Base-by-base conservation (phyloP, 768 basidiomycete species). In the Rhodotorula diobovata region DNA sequence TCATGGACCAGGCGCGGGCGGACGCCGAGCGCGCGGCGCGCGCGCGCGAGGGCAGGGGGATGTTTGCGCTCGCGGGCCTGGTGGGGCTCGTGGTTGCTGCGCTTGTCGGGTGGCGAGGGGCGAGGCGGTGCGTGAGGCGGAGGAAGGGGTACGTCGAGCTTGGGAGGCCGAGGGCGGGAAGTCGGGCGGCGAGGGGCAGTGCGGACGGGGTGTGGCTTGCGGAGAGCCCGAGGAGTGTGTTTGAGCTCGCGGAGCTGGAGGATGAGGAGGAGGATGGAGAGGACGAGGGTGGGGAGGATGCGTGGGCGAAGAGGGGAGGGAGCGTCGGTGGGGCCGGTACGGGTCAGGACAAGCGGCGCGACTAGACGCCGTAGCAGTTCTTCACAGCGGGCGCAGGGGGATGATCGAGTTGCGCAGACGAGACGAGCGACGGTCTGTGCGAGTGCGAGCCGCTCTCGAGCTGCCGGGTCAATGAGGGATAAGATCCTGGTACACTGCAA, bases 121-220 rank as follows among this genome's bases (percentile, higher is more conserved):
- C 28, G 23, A 20, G 25, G 20, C 25, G 68, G 39, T 58, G 51
- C n/a, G 12, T 9, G 23, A 4, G 32, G 0, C 50, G 39, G 2
- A 14, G 63, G 39, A 34, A 28, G 10, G 68, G 63, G 35, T 69
- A 69, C 32, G 37, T 35, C 39, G 68, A 69, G 61, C n/a, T 69
- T 0, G 32, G 50, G 43, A 30, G 45, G 32, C 34, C 43, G 53
- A 37, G 67, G 28, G 37, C 4, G 39, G 39, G 28, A 12, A 50
- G 28, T 53, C 53, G 68, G 68, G 58, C 48, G 48, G 23, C 16
- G 66, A 60, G 62, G 41, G 41, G 3, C 14, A 43, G 41, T 18
- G 41, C 14, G 41, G 67, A 58, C 18, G 61, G 39, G 20, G 61
- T 23, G 35, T 68, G 67, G 67, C 25, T 35, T 10, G 67, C 56